A percentile compares a stretch with the other conserved stretches of the same genome.
Evolutionary conservation across 345 rosid genomes (phyloP).

Genomic region (Pugionium dolabratum): DNA sequence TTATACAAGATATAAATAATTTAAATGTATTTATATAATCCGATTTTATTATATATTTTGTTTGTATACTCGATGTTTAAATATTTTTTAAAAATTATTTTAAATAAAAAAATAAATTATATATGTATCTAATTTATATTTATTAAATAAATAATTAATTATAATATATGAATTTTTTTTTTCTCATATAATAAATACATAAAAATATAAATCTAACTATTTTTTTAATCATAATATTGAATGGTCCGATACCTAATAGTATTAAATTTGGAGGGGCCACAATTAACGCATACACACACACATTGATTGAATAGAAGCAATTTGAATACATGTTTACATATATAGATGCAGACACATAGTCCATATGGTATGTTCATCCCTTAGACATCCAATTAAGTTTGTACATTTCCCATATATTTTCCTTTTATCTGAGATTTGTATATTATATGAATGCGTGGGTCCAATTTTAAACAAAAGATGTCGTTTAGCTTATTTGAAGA

Average conservation of each 20-base stretch:
- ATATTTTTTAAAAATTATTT: too few relatives aligned
- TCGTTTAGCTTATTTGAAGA: conserved; percentile 26
- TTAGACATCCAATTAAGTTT: conserved; percentile 17
- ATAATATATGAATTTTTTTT: too few relatives aligned
- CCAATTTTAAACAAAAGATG: conserved; percentile 25
- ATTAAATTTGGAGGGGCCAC: conserved; percentile 22
- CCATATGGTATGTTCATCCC: conserved; percentile 6
- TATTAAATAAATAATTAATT: too few relatives aligned
- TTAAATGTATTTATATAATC: too few relatives aligned
- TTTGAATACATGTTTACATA: conserved; percentile 18
- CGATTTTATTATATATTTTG: too few relatives aligned
- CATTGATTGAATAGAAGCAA: conserved; percentile 19
- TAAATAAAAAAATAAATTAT: too few relatives aligned
- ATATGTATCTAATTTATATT: too few relatives aligned
- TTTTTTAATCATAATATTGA: too few relatives aligned
- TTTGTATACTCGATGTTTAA: too few relatives aligned
- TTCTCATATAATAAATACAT: too few relatives aligned
- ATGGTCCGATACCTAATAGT: conserved; percentile 26
- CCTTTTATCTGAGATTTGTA: neutral
- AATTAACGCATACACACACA: conserved; percentile 19
- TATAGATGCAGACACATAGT: conserved; percentile 22
- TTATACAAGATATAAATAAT: too few relatives aligned
- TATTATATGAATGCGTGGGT: conserved; percentile 23
- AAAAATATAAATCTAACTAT: too few relatives aligned
- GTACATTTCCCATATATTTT: neutral